Percentiles rank a stretch among this genome's conserved stretches.
Conservation (phyloP, 176 grass and related monocot genomes). For the Triticum aestivum region IWGSC_CS_RefSeq_v2.1 NC_057799.1:137635048-137635547, state of each 20-base stretch:
- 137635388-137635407: constrained; percentile 96
- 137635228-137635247: constrained; percentile 99
- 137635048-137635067: constrained; percentile 82
- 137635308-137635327: constrained; percentile 84
- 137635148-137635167: not conserved
- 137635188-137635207: constrained; percentile 26
- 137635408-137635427: constrained; percentile 84
- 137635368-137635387: constrained; percentile 91
- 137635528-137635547: constrained; percentile 88
- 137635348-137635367: constrained; percentile 70
- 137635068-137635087: constrained; percentile 30
- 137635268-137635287: constrained; percentile 74
- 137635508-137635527: constrained; percentile 29
- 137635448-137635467: not conserved
- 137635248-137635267: constrained; percentile 99
- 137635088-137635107: constrained; percentile 19
- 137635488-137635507: constrained; percentile 15
- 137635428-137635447: constrained; percentile 23
- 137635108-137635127: not conserved
- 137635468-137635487: constrained; percentile 22
- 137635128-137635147: constrained; percentile 5
- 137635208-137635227: constrained; percentile 56
- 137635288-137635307: constrained; percentile 97
- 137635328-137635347: constrained; percentile 89
- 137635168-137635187: not conserved